Base-by-base conservation (phyloP, 306 rosid genomes). In the Castanea sativa region DNA sequence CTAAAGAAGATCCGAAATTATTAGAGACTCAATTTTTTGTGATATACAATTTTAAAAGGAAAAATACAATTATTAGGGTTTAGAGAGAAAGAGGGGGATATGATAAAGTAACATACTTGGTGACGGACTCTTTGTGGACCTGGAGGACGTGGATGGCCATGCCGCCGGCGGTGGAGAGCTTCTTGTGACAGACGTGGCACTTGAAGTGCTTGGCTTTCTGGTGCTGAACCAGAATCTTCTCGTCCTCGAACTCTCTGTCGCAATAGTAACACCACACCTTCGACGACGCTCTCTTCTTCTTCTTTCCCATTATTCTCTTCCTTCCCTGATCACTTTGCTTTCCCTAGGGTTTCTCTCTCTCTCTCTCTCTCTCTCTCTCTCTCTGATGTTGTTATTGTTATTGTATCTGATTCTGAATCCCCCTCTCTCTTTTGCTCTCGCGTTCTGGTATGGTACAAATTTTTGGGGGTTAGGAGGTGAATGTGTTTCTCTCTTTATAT, bases 231-330 rank as follows among this genome's bases (percentile, higher is more conserved):
- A 96, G 72, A 33, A 96, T 96, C 94, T 96, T 96, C 84, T 96
- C 99, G 77, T 96, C 99, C 7, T 96, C 99, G 79, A 96, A 96
- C 80, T 96, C 99, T 4, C 99, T 88, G 76, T 96, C 99, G 85
- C 99, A 96, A 84, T 96, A 96, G 76, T 96, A 96, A 23, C 99
- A 96, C 99, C 99, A 96, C 0, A 96, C 97, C 90, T 92, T 96
- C 6, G 99, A 96, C 2, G 97, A 81, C 56, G 88, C 96, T 45
- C 97, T 90, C 94, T 96, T 96, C 94, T 96, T 96, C 93, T 93
- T 96, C 91, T 90, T 96, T 74, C 99, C 99, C 99, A 91, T 91
- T 35, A 91, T 89, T 35, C 20, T 63, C 65, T 57, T 57, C 51
- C 21, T 41, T 41, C 68, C 56, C 3, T 7, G 45, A 35, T 9